These are phyloP conservation scores for Penicillium parvum DNA, from an alignment of 495 filamentous ascomycete genomes.

Conservation along the genomic window DNA sequence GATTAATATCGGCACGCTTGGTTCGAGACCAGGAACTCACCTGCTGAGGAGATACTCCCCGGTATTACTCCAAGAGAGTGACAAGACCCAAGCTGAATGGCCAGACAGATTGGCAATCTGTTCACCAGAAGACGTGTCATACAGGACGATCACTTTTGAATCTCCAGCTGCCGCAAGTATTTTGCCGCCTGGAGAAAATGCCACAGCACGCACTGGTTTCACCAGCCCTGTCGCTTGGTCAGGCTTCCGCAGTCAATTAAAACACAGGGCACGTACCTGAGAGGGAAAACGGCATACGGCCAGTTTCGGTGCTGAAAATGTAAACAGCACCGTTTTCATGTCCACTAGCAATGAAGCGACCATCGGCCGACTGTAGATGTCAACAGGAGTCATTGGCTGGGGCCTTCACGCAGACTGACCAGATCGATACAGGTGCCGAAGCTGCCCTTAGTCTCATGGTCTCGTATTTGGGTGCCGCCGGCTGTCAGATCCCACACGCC, in stretches of 20 bases:
- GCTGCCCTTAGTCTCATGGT: slow-evolving; percentile 85
- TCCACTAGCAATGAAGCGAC: slow-evolving; percentile 80
- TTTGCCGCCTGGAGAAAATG: slow-evolving; percentile 80
- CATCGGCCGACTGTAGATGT: slow-evolving; percentile 59
- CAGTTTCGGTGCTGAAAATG: slow-evolving; percentile 88
- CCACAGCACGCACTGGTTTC: slow-evolving; percentile 75
- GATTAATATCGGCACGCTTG: slow-evolving; percentile 8
- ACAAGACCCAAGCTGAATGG: slow-evolving; percentile 80
- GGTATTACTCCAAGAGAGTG: slow-evolving; percentile 87
- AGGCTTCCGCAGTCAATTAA: neutral
- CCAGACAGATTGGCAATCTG: slow-evolving; percentile 82
- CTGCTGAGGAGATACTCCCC: slow-evolving; percentile 89
- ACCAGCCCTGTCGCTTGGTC: slow-evolving; percentile 58
- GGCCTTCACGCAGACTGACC: slow-evolving; percentile 34
- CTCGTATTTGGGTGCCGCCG: slow-evolving; percentile 56
- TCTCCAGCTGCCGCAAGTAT: slow-evolving; percentile 92
- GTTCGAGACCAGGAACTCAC: slow-evolving; percentile 40
- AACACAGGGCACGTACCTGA: slow-evolving; percentile 53
- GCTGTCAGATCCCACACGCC: slow-evolving; percentile 76
- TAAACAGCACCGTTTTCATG: slow-evolving; percentile 94
- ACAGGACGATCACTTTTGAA: slow-evolving; percentile 80
- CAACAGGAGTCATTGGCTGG: slow-evolving; percentile 2
- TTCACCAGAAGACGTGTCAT: slow-evolving; percentile 86
- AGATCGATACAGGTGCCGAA: slow-evolving; percentile 89
- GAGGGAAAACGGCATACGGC: slow-evolving; percentile 78